A percentile compares a stretch with the other conserved stretches of the same genome.
phyloP scores from a whole-genome alignment of 2,329 filamentous ascomycete genomes.

The Endoconidiophora laricicola region DNA sequence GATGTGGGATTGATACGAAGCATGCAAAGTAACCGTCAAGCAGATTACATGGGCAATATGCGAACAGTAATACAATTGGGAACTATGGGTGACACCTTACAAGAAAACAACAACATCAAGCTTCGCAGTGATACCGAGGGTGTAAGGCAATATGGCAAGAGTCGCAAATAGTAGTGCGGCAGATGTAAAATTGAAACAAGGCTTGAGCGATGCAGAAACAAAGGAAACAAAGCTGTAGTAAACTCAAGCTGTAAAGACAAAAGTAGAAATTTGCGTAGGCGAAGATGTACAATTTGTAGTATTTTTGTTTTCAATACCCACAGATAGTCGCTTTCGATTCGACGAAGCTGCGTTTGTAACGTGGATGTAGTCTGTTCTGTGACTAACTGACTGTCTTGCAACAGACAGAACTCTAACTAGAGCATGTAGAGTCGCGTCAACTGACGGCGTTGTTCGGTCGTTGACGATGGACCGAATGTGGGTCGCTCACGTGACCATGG shows the following conservation, averaged over 20 bases:
- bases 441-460: constrained; percentile 3
- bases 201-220: too few relatives aligned
- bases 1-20: too few relatives aligned
- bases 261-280: too few relatives aligned
- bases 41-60: not conserved
- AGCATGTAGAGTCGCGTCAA: constrained; percentile 11
- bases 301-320: not conserved
- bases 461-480: constrained; percentile 7
- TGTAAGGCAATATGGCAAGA: too few relatives aligned
- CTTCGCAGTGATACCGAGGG: not conserved
- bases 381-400: not conserved
- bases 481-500: constrained; percentile 6
- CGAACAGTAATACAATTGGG: not conserved
- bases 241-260: too few relatives aligned
- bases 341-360: not conserved
- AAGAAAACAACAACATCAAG: not conserved
- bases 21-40: too few relatives aligned
- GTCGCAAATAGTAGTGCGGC: too few relatives aligned
- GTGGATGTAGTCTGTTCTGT: not conserved
- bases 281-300: not conserved
- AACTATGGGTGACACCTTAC: not conserved
- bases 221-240: too few relatives aligned
- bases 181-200: too few relatives aligned
- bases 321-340: not conserved
- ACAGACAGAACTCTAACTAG: constrained; percentile 1